A percentile compares a stretch with the other conserved stretches of the same genome.
Evolutionary conservation across 1,284 basidiomycete species (phyloP).

Genomic region (Puccinia coronata): DNA sequence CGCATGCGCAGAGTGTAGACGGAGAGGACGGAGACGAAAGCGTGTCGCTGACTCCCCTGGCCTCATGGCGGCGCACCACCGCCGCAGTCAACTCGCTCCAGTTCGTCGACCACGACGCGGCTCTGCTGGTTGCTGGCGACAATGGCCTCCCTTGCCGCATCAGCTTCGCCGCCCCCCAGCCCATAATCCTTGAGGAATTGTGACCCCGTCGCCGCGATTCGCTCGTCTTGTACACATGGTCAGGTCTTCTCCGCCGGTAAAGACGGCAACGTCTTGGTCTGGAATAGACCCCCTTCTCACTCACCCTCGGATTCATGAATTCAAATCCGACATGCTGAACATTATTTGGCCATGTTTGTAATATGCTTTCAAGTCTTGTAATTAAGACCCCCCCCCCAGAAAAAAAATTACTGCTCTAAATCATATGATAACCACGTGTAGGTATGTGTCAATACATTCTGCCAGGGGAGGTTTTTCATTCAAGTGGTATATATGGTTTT

Average conservation of each 20-base stretch:
- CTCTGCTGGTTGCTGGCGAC: constrained; percentile 9
- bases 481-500: no score
- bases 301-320: not conserved
- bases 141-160: constrained; percentile 29
- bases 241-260: constrained; percentile 14
- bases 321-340: not conserved
- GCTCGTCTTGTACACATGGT: not conserved
- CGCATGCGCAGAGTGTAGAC: not conserved
- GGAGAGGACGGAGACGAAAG: not conserved
- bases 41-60: not conserved
- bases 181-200: not conserved
- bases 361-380: no score
- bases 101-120: not conserved
- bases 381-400: no score
- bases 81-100: constrained; percentile 18
- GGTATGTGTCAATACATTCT: no score
- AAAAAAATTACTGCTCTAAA: no score
- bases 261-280: constrained; percentile 5
- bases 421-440: no score
- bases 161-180: not conserved
- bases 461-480: no score
- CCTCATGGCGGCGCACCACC: constrained; percentile 9
- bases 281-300: not conserved
- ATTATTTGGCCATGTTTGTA: no score
- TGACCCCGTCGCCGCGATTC: constrained; percentile 19